These are phyloP conservation scores for Alternaria panax DNA, from an alignment of 2,329 filamentous ascomycete genomes.

Conservation along the genomic window DNA sequence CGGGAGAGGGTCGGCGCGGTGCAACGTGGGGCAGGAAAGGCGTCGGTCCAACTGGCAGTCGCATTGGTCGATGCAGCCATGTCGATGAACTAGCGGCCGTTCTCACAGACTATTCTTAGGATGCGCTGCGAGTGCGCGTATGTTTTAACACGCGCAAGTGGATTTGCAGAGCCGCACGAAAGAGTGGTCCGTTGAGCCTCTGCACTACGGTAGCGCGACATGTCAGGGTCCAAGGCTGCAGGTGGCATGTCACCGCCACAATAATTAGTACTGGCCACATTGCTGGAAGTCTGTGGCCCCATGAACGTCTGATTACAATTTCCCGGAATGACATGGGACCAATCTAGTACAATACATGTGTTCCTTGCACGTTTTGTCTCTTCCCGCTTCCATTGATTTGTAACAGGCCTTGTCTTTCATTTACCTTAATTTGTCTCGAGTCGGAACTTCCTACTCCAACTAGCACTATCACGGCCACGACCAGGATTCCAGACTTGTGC, in stretches of 20 bases:
- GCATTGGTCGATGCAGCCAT: slow-evolving; percentile 32
- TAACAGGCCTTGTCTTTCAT: slow-evolving; percentile 30
- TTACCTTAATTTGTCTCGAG: slow-evolving; percentile 24
- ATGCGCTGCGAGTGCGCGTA: neutral
- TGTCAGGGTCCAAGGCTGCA: slow-evolving; percentile 25
- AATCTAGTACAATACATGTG: slow-evolving; percentile 29
- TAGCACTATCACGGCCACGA: slow-evolving; percentile 27
- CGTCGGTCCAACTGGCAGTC: slow-evolving; percentile 49
- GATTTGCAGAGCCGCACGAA: slow-evolving; percentile 11
- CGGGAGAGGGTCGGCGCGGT: slow-evolving; percentile 51
- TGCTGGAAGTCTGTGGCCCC: slow-evolving; percentile 39
- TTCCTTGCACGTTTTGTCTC: slow-evolving; percentile 24
- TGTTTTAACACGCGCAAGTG: neutral
- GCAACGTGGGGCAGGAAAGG: slow-evolving; percentile 51
- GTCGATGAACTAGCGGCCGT: neutral
- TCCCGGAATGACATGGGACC: slow-evolving; percentile 9
- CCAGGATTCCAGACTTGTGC: slow-evolving; percentile 26
- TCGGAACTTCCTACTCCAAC: slow-evolving; percentile 23
- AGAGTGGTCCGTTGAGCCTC: slow-evolving; percentile 21
- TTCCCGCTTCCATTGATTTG: slow-evolving; percentile 17
- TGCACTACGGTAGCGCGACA: slow-evolving; percentile 10
- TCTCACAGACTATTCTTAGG: neutral
- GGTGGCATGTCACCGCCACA: slow-evolving; percentile 27
- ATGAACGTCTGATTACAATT: slow-evolving; percentile 46
- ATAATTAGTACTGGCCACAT: slow-evolving; percentile 39